Base-by-base conservation (phyloP, 2,329 filamentous ascomycete genomes). In the Claviceps pazoutovae region DNA sequence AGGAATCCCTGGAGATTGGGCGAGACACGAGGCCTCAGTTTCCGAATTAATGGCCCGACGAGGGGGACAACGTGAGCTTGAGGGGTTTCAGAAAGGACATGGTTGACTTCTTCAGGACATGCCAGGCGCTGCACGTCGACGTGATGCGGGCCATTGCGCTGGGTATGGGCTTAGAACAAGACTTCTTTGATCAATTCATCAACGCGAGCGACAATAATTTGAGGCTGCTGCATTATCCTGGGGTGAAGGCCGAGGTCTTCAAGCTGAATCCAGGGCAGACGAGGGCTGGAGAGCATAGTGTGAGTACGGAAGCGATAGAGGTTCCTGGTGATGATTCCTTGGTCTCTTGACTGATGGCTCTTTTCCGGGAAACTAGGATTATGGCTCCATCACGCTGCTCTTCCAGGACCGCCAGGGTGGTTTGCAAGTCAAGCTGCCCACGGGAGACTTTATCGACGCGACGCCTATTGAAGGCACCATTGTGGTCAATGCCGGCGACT, bases 401-500 rank as follows among this genome's bases (percentile, higher is more conserved):
- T 83, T 83, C 68, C 79, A 83, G 63, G 80, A 83, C 58, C 61
- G 64, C 44, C 65, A 71, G 5, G 78, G 77, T 8, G 78, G 78
- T 0, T 60, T 81, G 49, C 77, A 81, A 62, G 75, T 78, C 19
- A 76, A 80, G 60, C 84, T 82, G 48, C 88, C 88, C 0, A 83
- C 78, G 42, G 87, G 86, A 2, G 79, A 75, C 0, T 95, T 90
- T 61, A 81, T 95, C 41, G 80, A 95, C 61, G 90, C 87, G 1
- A 88, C 79, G 6, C 89, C 90, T 0, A 91, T 95, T 54, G 74
- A 81, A 38, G 83, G 82, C 51, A 89, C 88, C 0, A 84, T 93
- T 42, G 87, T 96, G 11, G 79, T 95, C 57, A 96, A 96, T 61
- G 89, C 89, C 0, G 90, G 89, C 1, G 90, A 96, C 63, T 65